These are phyloP conservation scores for Neckera pumila DNA, from an alignment of 225 moss, liverwort and hornwort genomes.

Conservation along the genomic window DNA sequence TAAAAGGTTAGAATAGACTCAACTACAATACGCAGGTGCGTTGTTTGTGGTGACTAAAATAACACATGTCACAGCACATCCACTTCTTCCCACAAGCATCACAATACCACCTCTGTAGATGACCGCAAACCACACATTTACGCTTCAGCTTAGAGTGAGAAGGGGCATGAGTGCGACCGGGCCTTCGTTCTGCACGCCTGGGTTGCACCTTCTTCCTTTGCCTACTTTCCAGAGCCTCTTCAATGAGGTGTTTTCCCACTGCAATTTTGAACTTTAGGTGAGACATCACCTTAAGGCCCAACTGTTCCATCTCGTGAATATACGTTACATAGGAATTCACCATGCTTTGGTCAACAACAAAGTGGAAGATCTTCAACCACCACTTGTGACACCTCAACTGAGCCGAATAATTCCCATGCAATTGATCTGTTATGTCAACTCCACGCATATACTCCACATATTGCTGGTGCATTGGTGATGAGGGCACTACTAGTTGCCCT, in stretches of 20 bases:
- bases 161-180: accelerated
- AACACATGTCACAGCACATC: too few relatives aligned
- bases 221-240: not conserved
- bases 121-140: not conserved
- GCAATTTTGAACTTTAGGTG: not conserved
- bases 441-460: not conserved
- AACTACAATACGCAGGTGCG: too few relatives aligned
- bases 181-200: accelerated
- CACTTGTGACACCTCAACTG: not conserved
- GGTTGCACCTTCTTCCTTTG: not conserved
- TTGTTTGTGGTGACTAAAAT: too few relatives aligned
- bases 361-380: not conserved
- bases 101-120: not conserved
- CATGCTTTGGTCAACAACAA: not conserved
- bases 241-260: not conserved
- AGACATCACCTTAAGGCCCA: not conserved
- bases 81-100: not conserved
- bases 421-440: not conserved
- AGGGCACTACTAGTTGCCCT: not conserved
- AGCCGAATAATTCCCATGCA: not conserved
- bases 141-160: not conserved
- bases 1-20: too few relatives aligned
- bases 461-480: not conserved
- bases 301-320: not conserved
- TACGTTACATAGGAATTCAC: not conserved